Conservation (phyloP, 2,329 filamentous ascomycete genomes). For the Elsinoe australis region DNA sequence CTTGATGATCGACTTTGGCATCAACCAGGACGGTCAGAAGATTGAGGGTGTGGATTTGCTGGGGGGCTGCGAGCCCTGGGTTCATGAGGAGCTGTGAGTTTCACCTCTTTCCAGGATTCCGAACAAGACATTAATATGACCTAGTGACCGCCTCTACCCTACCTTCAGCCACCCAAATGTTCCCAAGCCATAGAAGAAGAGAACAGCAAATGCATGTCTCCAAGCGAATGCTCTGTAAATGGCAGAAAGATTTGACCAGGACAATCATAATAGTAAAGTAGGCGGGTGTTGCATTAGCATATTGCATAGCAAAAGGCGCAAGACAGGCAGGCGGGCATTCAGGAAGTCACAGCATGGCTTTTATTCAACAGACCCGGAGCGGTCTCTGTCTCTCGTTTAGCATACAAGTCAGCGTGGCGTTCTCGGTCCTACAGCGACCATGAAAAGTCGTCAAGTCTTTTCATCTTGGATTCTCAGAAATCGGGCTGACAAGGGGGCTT, state of each 20-base stretch:
- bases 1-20: conserved; percentile 84
- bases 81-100: conserved; percentile 17
- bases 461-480: conserved; percentile 10
- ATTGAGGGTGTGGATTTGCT: conserved; percentile 20
- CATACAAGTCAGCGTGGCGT: conserved; percentile 13
- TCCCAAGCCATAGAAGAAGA: conserved; percentile 16
- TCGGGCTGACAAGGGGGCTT: not conserved
- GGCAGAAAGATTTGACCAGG: not conserved
- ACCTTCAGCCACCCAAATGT: conserved; percentile 13
- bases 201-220: not conserved
- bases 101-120: too few species aligned
- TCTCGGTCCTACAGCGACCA: conserved; percentile 2
- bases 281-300: conserved; percentile 8
- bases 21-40: conserved; percentile 25
- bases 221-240: too few species aligned
- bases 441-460: conserved; percentile 11
- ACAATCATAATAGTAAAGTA: conserved; percentile 6
- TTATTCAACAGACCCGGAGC: not conserved
- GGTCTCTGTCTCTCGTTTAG: conserved; percentile 14
- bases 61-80: conserved; percentile 16
- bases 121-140: not conserved
- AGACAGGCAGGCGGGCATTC: conserved; percentile 1
- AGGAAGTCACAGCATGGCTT: conserved; percentile 13
- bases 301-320: conserved; percentile 12
- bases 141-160: conserved; percentile 16